Evolutionary conservation across 495 filamentous ascomycete species (phyloP).

Genomic region (Neurospora sublineolata): DNA sequence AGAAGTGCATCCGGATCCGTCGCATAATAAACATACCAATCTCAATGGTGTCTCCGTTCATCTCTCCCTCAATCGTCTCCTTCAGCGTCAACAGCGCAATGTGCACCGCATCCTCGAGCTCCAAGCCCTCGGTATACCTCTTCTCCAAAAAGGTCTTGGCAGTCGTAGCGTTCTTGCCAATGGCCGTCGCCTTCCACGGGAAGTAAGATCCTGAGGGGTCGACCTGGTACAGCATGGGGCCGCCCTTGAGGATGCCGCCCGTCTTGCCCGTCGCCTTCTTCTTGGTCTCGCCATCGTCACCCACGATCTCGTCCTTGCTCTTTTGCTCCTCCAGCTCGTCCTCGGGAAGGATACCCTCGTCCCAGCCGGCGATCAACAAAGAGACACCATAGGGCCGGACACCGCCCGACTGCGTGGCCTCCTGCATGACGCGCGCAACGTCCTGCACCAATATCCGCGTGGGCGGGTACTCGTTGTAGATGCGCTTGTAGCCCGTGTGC

Average conservation of each 20-base stretch:
- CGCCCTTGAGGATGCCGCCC: conserved; percentile 88
- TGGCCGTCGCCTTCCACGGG: conserved; percentile 98
- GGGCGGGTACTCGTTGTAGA: conserved; percentile 99
- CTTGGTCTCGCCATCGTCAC: conserved; percentile 42
- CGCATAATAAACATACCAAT: conserved; percentile 53
- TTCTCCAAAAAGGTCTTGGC: conserved; percentile 99
- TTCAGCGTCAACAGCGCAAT: conserved; percentile 96
- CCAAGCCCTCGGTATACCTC: conserved; percentile 90
- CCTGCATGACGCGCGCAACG: conserved; percentile 94
- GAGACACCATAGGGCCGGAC: conserved; percentile 97
- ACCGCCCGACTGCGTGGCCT: conserved; percentile 95
- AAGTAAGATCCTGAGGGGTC: conserved; percentile 96
- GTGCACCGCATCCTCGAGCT: conserved; percentile 96
- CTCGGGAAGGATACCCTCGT: conserved; percentile 86
- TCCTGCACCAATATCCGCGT: conserved; percentile 98
- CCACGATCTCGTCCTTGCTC: conserved; percentile 25
- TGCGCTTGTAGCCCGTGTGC: conserved; percentile 98
- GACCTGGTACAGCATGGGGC: conserved; percentile 95
- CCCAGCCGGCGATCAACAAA: conserved; percentile 92
- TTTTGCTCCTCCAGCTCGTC: conserved; percentile 41
- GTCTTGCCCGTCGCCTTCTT: conserved; percentile 72
- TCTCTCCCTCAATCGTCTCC: conserved; percentile 98
- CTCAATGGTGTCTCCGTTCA: conserved; percentile 98
- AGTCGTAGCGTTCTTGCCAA: conserved; percentile 94
- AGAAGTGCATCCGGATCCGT: background rate